A percentile compares a stretch with the other conserved stretches of the same genome.
Evolutionary conservation across 2,329 filamentous ascomycete genomes (phyloP).

Genomic region (Cordyceps cicadae): DNA sequence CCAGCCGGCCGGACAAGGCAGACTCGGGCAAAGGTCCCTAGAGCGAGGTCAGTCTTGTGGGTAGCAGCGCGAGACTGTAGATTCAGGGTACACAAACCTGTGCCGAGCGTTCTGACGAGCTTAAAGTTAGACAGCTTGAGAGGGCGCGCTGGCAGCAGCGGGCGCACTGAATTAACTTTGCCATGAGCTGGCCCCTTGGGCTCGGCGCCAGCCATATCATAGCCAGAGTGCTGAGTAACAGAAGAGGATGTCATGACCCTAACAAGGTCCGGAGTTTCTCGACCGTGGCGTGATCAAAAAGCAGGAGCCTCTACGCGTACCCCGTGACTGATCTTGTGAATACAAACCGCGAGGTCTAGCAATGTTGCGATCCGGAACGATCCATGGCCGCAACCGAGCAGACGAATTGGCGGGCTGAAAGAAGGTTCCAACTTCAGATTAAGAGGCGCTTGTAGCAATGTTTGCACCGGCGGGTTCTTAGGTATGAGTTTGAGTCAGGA

Average conservation of each 20-base stretch:
- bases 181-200: not conserved
- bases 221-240: conserved; percentile 3
- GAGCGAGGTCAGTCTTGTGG: conserved; percentile 1
- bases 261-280: not conserved
- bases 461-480: not conserved
- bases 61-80: conserved; percentile 1
- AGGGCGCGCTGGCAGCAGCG: conserved; percentile 22
- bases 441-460: not conserved
- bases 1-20: conserved; percentile 64
- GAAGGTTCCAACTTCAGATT: not conserved
- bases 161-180: conserved; percentile 3
- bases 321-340: not conserved
- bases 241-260: conserved; percentile 5
- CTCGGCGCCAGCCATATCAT: not conserved
- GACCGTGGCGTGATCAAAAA: not conserved
- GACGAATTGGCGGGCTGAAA: not conserved
- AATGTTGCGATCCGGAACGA: not conserved
- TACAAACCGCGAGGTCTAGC: not conserved
- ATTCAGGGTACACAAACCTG: conserved; percentile 43
- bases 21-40: conserved; percentile 74
- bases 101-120: conserved; percentile 67
- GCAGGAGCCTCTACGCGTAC: not conserved
- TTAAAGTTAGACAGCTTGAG: conserved; percentile 51
- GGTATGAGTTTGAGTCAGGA: not conserved
- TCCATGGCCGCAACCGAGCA: conserved; percentile 5